Base-by-base conservation (phyloP, 176 grass and related monocot species). In the Oryza rufipogon region DNA sequence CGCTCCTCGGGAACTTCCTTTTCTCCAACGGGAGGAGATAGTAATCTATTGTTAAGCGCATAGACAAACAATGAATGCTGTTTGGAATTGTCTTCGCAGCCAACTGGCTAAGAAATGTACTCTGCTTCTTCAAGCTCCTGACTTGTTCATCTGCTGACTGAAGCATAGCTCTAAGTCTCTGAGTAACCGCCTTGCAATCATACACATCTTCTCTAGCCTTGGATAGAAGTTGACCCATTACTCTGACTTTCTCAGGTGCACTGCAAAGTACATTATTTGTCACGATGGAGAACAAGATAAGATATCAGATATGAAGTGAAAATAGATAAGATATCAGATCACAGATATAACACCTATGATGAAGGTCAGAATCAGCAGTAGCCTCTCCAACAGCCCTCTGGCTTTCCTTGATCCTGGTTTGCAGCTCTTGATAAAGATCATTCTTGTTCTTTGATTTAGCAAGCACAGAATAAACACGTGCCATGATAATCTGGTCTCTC, bases 21-120 rank as follows among this genome's bases (percentile, higher is more conserved):
- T 99, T 89, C 81, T 92, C 96, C 75, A 76, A 12, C 33, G 93
- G 89, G 20, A 99, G 96, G 74, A 99, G 89, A 85, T 96, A 92
- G 64, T 96, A 99, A 82, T 99, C 96, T 80, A 99, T 94, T 73
- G 96, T 96, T 38, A 99, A 77, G 48, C 81, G 91, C 96, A 99
- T 94, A 34, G 93, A 96, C 61, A 99, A 91, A 78, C 93, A 99
- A 63, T 99, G 96, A 81, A 99, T 99, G 49, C 93, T 87, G 73
- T 99, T 99, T 76, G 96, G 96, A 88, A 99, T 92, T 42, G 96
- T 99, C 86, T 99, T 99, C 77, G 96, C 96, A 79, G 96, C 96
- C 89, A 99, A 88, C 83, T 96, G 96, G 79, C 93, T 96, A 60
- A 99, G 87, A 83, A 99, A 99, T 64, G 96, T 92, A 87, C 91